Evolutionary conservation across 441 rosid genomes (phyloP), one percentile per base, ranked within the genome.

Genomic region (Croton setiger): DNA sequence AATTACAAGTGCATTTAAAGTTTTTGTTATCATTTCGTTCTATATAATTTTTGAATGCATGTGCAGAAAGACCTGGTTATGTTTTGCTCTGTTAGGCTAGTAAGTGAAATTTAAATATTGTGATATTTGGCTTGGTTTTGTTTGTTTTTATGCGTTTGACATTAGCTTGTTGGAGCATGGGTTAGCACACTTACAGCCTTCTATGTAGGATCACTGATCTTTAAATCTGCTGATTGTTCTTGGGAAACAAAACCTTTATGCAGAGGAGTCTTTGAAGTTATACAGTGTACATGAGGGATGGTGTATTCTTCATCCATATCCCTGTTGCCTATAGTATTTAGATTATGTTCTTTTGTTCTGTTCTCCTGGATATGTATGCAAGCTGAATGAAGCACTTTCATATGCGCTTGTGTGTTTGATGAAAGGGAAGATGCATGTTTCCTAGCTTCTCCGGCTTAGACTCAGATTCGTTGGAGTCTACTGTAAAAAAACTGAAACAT

Each of bases 401-500:
- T 31, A 41, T 55, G 52, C 23, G 39, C 10, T 54, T 21, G 1
- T n/a, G 31, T 39, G 43, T 67, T 55, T 27, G 61, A 44, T 67
- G 23, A 57, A 56, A 67, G 62, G 51, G 7, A 37, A 8, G 41
- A 5, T 55, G 62, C 48, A 37, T 20, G 23, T 27, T 10, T 44
- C 58, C 44, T 64, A 35, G 44, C 45, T 64, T 49, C 55, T 48
- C 17, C 31, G 68, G 8, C 7, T 33, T 35, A 35, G 39, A 21
- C 44, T 67, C 35, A 57, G 44, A 27, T 41, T 63, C 41, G 55
- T 44, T 31, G 39, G 63, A 45, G 2, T 63, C 18, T 20, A 10
- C 71, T 67, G 54, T 58, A 14, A 41, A 21, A 13, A 7, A 12
- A 18, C 33, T 41, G 64, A 58, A 45, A 36, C 47, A 45, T 68